Conservation (phyloP, 805 yeast genomes). For the Ascoidea rubescens region DNA sequence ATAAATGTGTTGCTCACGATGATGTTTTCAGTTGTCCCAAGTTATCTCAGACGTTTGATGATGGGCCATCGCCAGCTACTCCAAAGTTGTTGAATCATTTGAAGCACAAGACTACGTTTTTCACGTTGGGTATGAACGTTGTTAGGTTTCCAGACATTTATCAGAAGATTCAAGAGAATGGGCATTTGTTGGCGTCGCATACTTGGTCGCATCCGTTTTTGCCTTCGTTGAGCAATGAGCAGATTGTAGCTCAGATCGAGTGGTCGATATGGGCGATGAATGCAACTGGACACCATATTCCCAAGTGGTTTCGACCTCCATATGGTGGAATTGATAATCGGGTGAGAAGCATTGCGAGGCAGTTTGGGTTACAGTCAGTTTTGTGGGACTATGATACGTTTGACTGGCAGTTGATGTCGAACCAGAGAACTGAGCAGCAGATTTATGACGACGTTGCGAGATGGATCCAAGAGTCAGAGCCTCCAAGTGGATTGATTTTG, state of each 20-base stretch:
- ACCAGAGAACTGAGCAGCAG: slow-evolving; percentile 34
- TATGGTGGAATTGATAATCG: slow-evolving; percentile 90
- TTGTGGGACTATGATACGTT: slow-evolving; percentile 86
- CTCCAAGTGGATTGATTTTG: slow-evolving; percentile 50
- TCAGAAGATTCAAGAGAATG: slow-evolving; percentile 34
- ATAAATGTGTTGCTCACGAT: slow-evolving; percentile 58
- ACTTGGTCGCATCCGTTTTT: slow-evolving; percentile 88
- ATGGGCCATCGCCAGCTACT: slow-evolving; percentile 79
- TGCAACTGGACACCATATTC: slow-evolving; percentile 77
- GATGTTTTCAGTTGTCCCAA: slow-evolving; percentile 66
- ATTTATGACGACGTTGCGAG: slow-evolving; percentile 39
- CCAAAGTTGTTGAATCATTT: slow-evolving; percentile 41
- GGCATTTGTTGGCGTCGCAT: slow-evolving; percentile 78
- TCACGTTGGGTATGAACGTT: slow-evolving; percentile 73
- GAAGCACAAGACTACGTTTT: slow-evolving; percentile 55
- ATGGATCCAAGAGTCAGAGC: slow-evolving; percentile 26
- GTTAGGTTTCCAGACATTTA: slow-evolving; percentile 68
- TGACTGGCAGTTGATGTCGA: slow-evolving; percentile 69
- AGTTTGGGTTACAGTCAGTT: slow-evolving; percentile 78
- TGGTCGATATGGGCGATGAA: slow-evolving; percentile 99
- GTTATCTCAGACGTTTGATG: slow-evolving; percentile 85
- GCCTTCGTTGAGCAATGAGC: slow-evolving; percentile 65
- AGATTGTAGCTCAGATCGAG: slow-evolving; percentile 76
- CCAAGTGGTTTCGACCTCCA: slow-evolving; percentile 94
- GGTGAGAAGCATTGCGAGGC: slow-evolving; percentile 62